Percentiles rank a stretch among this genome's conserved stretches.
Conservation (phyloP, 2,329 filamentous ascomycete genomes). For the Epichloe amarillans region DNA sequence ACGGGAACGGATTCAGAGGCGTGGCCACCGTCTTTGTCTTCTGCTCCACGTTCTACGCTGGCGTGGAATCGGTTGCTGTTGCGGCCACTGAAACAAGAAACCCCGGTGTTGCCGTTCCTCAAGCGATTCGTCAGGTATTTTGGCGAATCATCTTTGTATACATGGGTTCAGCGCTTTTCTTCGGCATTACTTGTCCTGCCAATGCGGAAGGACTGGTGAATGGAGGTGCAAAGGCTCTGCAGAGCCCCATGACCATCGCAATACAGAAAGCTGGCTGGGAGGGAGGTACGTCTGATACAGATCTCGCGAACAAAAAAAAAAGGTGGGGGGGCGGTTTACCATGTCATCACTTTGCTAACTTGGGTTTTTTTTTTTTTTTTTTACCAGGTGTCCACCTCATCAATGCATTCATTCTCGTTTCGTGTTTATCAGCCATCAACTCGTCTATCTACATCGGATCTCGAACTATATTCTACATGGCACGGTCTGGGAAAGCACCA, state of each 20-base stretch:
- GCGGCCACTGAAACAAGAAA: slow-evolving; percentile 49
- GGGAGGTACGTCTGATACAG: slow-evolving; percentile 29
- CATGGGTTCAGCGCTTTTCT: slow-evolving; percentile 62
- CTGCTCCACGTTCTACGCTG: slow-evolving; percentile 58
- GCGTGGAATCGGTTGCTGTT: slow-evolving; percentile 50
- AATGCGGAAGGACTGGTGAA: slow-evolving; percentile 51
- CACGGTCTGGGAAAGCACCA: slow-evolving; percentile 59
- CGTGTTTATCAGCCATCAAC: slow-evolving; percentile 60
- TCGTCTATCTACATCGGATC: slow-evolving; percentile 67
- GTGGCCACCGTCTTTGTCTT: slow-evolving; percentile 55
- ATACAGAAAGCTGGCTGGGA: slow-evolving; percentile 63
- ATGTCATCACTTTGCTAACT: slow-evolving; percentile 1
- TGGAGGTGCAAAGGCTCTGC: slow-evolving; percentile 47
- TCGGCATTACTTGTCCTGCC: slow-evolving; percentile 59
- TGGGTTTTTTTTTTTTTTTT: too few species aligned
- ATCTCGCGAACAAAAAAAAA: neutral
- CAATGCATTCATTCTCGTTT: slow-evolving; percentile 64
- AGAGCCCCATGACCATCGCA: slow-evolving; percentile 62
- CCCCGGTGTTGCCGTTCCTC: slow-evolving; percentile 39
- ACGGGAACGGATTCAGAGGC: slow-evolving; percentile 50
- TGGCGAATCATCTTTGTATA: slow-evolving; percentile 50
- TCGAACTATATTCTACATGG: slow-evolving; percentile 63
- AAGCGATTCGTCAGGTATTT: slow-evolving; percentile 47
- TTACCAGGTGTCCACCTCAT: slow-evolving; percentile 49
- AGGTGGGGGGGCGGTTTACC: neutral